Evolutionary conservation across 2,329 filamentous ascomycete species (phyloP).

Genomic region (Microdochium trichocladiopsis): DNA sequence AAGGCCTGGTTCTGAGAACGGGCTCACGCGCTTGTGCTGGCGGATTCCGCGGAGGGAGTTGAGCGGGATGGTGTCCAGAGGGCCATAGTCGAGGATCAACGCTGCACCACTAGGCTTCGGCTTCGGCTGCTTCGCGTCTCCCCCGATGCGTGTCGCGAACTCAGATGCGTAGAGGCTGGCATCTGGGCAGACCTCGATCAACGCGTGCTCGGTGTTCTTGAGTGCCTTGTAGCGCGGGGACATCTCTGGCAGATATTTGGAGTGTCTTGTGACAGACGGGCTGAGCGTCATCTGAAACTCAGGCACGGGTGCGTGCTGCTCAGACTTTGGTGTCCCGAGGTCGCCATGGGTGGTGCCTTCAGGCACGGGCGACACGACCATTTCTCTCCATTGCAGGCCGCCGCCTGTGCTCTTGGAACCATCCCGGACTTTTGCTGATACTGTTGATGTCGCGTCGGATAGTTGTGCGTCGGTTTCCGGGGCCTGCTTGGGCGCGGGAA

Average conservation of each 20-base stretch:
- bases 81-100: conserved; percentile 93
- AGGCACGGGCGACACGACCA: conserved; percentile 66
- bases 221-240: conserved; percentile 74
- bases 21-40: conserved; percentile 67
- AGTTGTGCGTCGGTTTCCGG: conserved; percentile 24
- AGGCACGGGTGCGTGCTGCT: conserved; percentile 48
- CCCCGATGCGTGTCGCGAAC: conserved; percentile 80
- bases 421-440: conserved; percentile 28
- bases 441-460: conserved; percentile 22
- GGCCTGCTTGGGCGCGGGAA: conserved; percentile 13
- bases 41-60: conserved; percentile 90
- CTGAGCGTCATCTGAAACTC: conserved; percentile 87
- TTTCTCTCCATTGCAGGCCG: conserved; percentile 68
- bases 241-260: conserved; percentile 75
- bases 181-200: conserved; percentile 88
- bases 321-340: conserved; percentile 44
- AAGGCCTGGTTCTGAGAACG: conserved; percentile 71
- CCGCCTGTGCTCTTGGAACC: conserved; percentile 37
- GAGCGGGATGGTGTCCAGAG: conserved; percentile 66
- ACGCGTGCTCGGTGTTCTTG: conserved; percentile 57
- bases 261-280: conserved; percentile 70
- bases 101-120: conserved; percentile 69
- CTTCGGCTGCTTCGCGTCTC: conserved; percentile 48
- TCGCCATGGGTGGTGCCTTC: conserved; percentile 44
- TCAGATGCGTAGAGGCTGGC: conserved; percentile 72